phyloP scores from a whole-genome alignment of 2,329 filamentous ascomycete species.

The Fusarium fujikuroi region DNA sequence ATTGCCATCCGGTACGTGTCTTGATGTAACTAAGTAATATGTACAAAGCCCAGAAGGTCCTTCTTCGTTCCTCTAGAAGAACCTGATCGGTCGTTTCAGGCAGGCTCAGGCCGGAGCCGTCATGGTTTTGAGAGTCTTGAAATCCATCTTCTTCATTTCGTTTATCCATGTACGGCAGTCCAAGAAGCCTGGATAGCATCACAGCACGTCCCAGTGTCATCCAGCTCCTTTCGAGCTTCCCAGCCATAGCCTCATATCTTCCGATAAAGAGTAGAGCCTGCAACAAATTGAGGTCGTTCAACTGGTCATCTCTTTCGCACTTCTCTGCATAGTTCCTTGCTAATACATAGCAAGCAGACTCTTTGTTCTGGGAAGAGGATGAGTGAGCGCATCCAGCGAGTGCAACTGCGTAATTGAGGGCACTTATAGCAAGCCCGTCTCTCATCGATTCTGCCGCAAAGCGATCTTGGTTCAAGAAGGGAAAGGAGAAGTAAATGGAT shows the following conservation, averaged over 20 bases:
- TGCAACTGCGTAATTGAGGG: not conserved
- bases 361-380: not conserved
- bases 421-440: not conserved
- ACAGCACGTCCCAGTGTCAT: not conserved
- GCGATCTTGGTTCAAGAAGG: not conserved
- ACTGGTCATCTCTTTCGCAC: not conserved
- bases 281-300: not conserved
- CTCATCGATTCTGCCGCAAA: not conserved
- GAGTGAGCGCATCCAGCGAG: not conserved
- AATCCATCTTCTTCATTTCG: not conserved
- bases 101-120: not conserved
- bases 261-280: not conserved
- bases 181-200: not conserved
- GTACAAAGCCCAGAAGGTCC: not conserved
- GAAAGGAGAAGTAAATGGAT: not conserved
- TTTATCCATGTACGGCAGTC: not conserved
- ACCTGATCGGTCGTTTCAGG: not conserved
- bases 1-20: not conserved
- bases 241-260: not conserved
- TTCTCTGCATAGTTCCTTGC: not conserved
- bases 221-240: not conserved
- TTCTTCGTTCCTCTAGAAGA: not conserved
- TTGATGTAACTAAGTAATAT: not conserved
- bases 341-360: not conserved
- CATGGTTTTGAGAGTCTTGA: not conserved